Conservation (phyloP, 2,329 filamentous ascomycete genomes). For the Microsporum ferrugineum region DNA sequence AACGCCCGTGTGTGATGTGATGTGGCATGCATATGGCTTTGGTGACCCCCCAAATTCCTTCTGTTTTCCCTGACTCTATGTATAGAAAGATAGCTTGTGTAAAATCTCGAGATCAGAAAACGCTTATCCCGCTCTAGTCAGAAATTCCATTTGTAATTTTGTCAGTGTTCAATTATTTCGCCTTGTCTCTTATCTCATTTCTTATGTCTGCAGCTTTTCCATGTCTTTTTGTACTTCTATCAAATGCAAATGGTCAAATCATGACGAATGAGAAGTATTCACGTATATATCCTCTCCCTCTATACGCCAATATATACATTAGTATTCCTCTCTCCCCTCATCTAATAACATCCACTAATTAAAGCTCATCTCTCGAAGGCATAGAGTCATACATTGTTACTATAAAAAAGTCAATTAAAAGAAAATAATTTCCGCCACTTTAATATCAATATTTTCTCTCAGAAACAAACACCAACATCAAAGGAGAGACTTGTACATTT, state of each 20-base stretch:
- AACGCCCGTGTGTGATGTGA: background rate
- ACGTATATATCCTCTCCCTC: no score
- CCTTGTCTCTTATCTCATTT: background rate
- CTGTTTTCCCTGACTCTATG: slow-evolving; percentile 9
- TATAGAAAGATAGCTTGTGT: slow-evolving; percentile 16
- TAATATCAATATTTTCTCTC: background rate
- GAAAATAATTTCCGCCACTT: background rate
- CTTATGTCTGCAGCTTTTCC: background rate
- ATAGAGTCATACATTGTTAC: background rate
- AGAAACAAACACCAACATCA: background rate
- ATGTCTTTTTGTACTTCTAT: background rate
- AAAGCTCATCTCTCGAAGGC: background rate
- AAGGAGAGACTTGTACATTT: no score
- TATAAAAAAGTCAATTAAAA: slow-evolving; percentile 3
- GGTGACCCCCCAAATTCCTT: slow-evolving; percentile 1
- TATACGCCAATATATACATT: no score
- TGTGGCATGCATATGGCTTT: slow-evolving; percentile 1
- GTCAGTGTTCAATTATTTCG: background rate
- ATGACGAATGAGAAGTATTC: no score
- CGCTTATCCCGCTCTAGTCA: slow-evolving; percentile 8
- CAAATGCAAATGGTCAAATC: background rate
- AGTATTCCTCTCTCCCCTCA: background rate
- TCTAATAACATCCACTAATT: background rate
- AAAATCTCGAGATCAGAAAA: slow-evolving; percentile 15
- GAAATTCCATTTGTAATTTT: slow-evolving; percentile 9